A percentile compares a stretch with the other conserved stretches of the same genome.
Conservation (phyloP, 1,284 basidiomycete species). For the Sanghuangporus sanghuang region DNA sequence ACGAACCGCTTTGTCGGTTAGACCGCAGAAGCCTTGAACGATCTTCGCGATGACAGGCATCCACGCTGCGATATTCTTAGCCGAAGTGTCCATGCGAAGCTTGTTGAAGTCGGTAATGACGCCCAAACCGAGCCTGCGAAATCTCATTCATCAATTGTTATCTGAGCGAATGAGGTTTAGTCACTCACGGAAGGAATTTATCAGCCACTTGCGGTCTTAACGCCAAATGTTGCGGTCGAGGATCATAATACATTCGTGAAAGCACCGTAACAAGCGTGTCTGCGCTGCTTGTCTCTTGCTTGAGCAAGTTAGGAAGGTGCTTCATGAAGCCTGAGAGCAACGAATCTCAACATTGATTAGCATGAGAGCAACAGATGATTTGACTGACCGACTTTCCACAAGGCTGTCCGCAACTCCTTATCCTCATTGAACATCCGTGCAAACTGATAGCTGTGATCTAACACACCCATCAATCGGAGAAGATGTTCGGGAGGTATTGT, state of each 20-base stretch:
- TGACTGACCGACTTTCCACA: constrained; percentile 97
- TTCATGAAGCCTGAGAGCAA: constrained; percentile 89
- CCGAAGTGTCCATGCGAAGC: constrained; percentile 86
- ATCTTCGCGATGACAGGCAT: constrained; percentile 96
- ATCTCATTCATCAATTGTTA: constrained; percentile 2
- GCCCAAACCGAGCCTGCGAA: constrained; percentile 75
- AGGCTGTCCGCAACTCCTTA: constrained; percentile 91
- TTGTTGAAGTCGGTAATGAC: constrained; percentile 91
- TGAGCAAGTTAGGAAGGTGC: constrained; percentile 95
- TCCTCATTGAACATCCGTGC: constrained; percentile 98
- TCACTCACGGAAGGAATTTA: constrained; percentile 82
- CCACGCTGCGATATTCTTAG: constrained; percentile 96
- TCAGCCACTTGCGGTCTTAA: constrained; percentile 82
- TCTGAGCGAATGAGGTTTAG: neutral
- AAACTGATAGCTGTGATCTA: constrained; percentile 97
- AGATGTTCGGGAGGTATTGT: constrained; percentile 94
- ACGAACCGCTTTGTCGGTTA: constrained; percentile 86
- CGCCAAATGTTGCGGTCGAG: constrained; percentile 79
- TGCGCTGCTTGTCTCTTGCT: constrained; percentile 97
- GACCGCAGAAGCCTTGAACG: constrained; percentile 82
- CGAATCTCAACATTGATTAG: neutral
- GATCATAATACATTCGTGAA: constrained; percentile 91
- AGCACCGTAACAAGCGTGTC: constrained; percentile 92
- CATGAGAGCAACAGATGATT: constrained; percentile 40
- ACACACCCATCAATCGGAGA: constrained; percentile 86